Evolutionary conservation across 73 alveolate genomes (phyloP).

Genomic region (Diophrys sp.): DNA sequence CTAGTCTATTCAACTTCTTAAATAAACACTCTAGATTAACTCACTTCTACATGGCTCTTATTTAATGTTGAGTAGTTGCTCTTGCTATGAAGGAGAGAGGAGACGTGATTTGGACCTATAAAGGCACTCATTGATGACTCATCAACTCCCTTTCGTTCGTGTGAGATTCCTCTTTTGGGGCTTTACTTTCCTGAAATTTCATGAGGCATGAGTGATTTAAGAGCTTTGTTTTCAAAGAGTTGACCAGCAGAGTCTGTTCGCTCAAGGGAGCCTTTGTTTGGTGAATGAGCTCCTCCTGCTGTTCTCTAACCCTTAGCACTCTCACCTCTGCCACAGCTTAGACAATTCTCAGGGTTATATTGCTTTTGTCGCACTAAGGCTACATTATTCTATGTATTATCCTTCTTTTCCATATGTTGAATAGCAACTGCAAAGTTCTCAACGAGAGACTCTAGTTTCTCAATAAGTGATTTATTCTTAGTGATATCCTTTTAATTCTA

Average conservation of each 20-base stretch:
- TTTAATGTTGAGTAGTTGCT: not conserved
- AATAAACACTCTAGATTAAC: not conserved
- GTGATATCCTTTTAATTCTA: not conserved
- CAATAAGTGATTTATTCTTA: not conserved
- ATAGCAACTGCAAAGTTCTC: not conserved
- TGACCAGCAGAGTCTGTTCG: no score
- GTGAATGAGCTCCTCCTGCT: no score
- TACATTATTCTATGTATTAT: not conserved
- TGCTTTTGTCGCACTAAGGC: not conserved
- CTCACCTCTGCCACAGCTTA: not conserved
- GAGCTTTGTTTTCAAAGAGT: not conserved
- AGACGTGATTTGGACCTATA: not conserved
- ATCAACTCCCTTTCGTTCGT: not conserved
- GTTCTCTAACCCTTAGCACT: no score
- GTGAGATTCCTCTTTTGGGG: not conserved
- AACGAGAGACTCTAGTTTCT: not conserved
- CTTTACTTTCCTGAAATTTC: not conserved
- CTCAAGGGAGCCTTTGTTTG: not conserved
- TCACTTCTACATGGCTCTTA: not conserved
- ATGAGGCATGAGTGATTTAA: not conserved
- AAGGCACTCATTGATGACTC: not conserved
- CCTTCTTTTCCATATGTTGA: not conserved
- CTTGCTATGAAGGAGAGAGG: not conserved
- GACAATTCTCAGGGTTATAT: not conserved
- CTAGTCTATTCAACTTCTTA: not conserved